Conservation (phyloP, 139 green algal genomes). For the Diplosphaera chodatii region DNA sequence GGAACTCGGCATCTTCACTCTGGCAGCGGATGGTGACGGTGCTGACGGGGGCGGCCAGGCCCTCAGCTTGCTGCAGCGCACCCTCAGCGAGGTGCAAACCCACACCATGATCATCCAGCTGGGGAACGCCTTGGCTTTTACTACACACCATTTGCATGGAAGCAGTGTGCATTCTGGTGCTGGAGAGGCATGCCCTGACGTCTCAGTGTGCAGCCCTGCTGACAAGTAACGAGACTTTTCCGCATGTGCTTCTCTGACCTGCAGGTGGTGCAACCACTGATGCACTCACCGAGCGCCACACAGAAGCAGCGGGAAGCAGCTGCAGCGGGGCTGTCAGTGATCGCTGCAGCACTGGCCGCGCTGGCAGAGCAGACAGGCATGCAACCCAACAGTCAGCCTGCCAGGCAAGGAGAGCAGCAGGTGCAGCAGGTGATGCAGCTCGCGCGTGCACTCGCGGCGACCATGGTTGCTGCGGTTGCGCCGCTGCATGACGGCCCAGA, state of each 20-base stretch:
- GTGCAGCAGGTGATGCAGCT: neutral
- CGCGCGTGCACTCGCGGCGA: too few species aligned
- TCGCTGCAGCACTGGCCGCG: neutral
- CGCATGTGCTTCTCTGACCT: too few species aligned
- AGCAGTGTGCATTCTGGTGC: too few species aligned
- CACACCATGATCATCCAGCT: too few species aligned
- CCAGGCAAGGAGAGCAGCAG: too few species aligned
- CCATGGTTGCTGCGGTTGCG: neutral
- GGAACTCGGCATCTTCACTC: neutral
- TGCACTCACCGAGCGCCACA: neutral
- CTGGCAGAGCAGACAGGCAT: neutral
- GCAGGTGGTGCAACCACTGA: conserved; percentile 1
- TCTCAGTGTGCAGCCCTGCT: too few species aligned
- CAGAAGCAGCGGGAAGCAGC: neutral
- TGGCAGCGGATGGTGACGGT: neutral
- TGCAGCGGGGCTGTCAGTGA: neutral
- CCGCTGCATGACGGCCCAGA: too few species aligned
- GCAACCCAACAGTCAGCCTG: neutral
- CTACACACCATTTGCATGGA: too few species aligned
- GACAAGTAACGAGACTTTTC: too few species aligned
- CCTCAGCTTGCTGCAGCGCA: neutral
- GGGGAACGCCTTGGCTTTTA: too few species aligned
- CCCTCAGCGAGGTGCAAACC: neutral
- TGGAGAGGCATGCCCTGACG: too few species aligned
- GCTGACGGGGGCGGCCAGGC: too few species aligned